Evolutionary conservation across 345 rosid species (phyloP), one percentile per base, ranked within the genome.

Genomic region (Theobroma cacao): DNA sequence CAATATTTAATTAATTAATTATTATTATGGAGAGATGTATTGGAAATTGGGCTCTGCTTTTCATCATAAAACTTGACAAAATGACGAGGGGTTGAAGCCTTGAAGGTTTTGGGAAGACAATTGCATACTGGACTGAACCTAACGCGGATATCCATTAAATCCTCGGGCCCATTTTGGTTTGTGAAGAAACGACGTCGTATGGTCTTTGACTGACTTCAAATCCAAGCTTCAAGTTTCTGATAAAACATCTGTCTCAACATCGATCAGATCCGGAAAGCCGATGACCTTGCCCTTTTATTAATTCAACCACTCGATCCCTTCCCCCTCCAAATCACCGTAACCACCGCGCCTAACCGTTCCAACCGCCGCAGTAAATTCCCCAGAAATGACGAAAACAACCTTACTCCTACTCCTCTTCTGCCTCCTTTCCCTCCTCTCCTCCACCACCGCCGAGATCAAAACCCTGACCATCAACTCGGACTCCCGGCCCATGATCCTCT

Each of bases 401-500:
- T 72, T 72, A 61, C 45, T 75, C 80, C 20, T 68, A 28, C 15
- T 84, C 79, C 77, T 84, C 82, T 62, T 89, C 77, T 5, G 85
- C 76, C 56, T 78, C 78, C 45, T 75, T 66, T 72, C 82, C 67
- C 53, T 76, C 53, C 5, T 89, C 72, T 79, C 85, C 15, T 82
- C 82, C 74, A 59, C 88, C 22, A 48, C 81, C 55, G 92, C 92
- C 26, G 95, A 91, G 92, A 91, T 91, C 86, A 91, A 88, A 86
- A 73, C 91, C 80, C 87, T 94, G 2, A 86, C 77, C 1, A 90
- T 94, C 81, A 55, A 85, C 55, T 78, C 82, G 43, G 98, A 96
- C 79, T 78, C 87, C n/a, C 98, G 99, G 31, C 85, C 99, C 40
- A 90, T 91, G 97, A 96, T 96, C 82, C 95, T 94, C 81, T 92